These are phyloP conservation scores for Ambrosia hybrid DNA, from an alignment of 140 eudicot species.

Conservation along the genomic window DNA sequence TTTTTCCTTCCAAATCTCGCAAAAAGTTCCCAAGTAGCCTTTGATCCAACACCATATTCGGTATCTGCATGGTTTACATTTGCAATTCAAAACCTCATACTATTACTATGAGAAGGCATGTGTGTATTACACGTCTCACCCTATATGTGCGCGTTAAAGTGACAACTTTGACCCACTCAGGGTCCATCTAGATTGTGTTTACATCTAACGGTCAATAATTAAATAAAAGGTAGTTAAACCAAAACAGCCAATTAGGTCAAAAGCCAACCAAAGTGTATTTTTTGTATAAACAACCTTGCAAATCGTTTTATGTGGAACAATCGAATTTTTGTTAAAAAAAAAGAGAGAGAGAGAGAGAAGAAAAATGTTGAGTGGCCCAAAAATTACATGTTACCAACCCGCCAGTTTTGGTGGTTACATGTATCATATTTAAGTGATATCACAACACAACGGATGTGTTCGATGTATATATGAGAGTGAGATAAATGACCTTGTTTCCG, in stretches of 20 bases:
- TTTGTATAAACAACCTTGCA: not conserved
- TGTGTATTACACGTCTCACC: not conserved
- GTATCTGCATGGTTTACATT: slow-evolving; percentile 51
- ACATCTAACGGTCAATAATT: not conserved
- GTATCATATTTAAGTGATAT: not conserved
- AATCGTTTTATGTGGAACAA: not conserved
- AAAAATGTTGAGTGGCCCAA: not conserved
- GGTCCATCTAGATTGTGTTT: not conserved
- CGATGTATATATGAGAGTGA: not conserved
- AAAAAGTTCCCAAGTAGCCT: slow-evolving; percentile 71
- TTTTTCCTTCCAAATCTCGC: slow-evolving; percentile 42
- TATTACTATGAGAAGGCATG: too few relatives aligned
- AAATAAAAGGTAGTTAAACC: not conserved
- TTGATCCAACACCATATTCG: slow-evolving; percentile 77
- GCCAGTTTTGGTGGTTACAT: not conserved
- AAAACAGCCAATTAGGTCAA: not conserved
- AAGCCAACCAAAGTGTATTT: not conserved
- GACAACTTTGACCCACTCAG: not conserved
- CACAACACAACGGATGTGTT: slow-evolving; percentile 3
- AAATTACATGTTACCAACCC: slow-evolving; percentile 6
- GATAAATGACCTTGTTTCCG: slow-evolving; percentile 68
- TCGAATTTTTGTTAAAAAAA: not conserved
- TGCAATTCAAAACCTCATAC: not conserved
- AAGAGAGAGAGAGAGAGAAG: not conserved
- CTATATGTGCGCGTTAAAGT: not conserved